Evolutionary conservation across 1,284 basidiomycete species (phyloP).

Genomic region (Leccinum griseonigrum): DNA sequence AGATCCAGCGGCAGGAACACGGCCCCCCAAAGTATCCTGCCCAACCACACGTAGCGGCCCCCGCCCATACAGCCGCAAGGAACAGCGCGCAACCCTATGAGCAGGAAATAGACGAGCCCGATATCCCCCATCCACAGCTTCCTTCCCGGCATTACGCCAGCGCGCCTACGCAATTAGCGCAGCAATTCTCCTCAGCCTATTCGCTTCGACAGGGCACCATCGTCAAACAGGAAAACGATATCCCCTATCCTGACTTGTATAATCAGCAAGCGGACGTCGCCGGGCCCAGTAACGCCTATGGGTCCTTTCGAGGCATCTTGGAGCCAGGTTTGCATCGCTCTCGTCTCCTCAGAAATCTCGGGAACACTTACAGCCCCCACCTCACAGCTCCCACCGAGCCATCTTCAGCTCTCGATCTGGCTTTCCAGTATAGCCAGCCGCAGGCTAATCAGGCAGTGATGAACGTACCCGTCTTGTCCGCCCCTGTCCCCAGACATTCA

Average conservation of each 20-base stretch:
- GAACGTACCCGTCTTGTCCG: slow-evolving; percentile 27
- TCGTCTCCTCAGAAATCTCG: slow-evolving; percentile 1
- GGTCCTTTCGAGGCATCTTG: slow-evolving; percentile 20
- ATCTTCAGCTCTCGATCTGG: slow-evolving; percentile 22
- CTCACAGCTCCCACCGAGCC: slow-evolving; percentile 25
- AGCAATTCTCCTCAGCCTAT: slow-evolving; percentile 28
- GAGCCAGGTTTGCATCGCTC: slow-evolving; percentile 31
- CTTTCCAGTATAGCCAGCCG: slow-evolving; percentile 26
- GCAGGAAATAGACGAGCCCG: slow-evolving; percentile 27
- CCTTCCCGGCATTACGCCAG: slow-evolving; percentile 25
- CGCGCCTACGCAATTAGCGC: slow-evolving; percentile 20
- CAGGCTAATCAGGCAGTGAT: slow-evolving; percentile 22
- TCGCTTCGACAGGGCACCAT: slow-evolving; percentile 21
- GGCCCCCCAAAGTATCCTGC: slow-evolving; percentile 21
- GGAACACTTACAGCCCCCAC: slow-evolving; percentile 4
- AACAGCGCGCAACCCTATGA: slow-evolving; percentile 23
- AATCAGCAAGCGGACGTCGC: slow-evolving; percentile 24
- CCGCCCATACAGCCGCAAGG: slow-evolving; percentile 15
- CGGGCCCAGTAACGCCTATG: slow-evolving; percentile 27
- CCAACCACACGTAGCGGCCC: slow-evolving; percentile 16
- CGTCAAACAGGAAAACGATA: slow-evolving; percentile 33
- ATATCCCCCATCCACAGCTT: slow-evolving; percentile 24
- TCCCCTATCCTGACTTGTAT: slow-evolving; percentile 27
- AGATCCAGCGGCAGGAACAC: slow-evolving; percentile 26
- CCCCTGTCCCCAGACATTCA: slow-evolving; percentile 35